Conservation (phyloP, 108 stramenopile species). For the Aurantiochytrium sp. region DNA sequence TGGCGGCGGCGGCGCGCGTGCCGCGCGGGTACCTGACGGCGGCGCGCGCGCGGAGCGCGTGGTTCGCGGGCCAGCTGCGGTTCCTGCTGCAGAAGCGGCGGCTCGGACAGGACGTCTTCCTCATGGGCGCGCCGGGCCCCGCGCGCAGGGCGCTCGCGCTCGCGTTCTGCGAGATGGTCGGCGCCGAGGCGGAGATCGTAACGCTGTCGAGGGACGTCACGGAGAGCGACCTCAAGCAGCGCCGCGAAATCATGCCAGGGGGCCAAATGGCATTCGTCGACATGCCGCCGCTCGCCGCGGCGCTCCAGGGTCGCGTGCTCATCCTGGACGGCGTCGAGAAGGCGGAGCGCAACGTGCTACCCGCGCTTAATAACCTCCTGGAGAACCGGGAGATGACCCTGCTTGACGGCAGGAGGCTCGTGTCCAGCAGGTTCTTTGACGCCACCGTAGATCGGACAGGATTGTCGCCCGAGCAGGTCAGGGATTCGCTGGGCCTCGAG, state of each 20-base stretch:
- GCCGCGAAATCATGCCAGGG: constrained; percentile 52
- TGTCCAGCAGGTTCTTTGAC: not conserved
- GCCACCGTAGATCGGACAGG: not conserved
- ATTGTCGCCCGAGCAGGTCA: not conserved
- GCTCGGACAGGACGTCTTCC: constrained; percentile 67
- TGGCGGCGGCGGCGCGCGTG: not conserved
- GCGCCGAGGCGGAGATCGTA: constrained; percentile 64
- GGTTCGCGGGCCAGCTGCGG: constrained; percentile 41
- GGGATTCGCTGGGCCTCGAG: not conserved
- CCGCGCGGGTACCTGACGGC: not conserved
- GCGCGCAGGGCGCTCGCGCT: constrained; percentile 62
- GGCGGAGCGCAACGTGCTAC: constrained; percentile 50
- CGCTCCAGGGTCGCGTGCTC: constrained; percentile 70
- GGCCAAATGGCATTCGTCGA: constrained; percentile 49
- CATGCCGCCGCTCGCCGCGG: constrained; percentile 77
- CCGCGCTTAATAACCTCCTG: constrained; percentile 46
- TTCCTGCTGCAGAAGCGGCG: constrained; percentile 79
- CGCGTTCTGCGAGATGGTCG: constrained; percentile 62
- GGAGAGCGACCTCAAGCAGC: constrained; percentile 79
- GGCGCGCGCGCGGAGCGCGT: not conserved
- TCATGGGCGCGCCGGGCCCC: constrained; percentile 64
- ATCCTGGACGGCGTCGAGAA: constrained; percentile 43
- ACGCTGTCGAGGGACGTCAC: constrained; percentile 68
- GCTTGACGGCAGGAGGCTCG: constrained; percentile 36
- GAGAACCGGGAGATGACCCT: constrained; percentile 44